A percentile compares a stretch with the other conserved stretches of the same genome.
Conservation (phyloP, 2,329 filamentous ascomycete species). For the Parascedosporium putredinis region DNA sequence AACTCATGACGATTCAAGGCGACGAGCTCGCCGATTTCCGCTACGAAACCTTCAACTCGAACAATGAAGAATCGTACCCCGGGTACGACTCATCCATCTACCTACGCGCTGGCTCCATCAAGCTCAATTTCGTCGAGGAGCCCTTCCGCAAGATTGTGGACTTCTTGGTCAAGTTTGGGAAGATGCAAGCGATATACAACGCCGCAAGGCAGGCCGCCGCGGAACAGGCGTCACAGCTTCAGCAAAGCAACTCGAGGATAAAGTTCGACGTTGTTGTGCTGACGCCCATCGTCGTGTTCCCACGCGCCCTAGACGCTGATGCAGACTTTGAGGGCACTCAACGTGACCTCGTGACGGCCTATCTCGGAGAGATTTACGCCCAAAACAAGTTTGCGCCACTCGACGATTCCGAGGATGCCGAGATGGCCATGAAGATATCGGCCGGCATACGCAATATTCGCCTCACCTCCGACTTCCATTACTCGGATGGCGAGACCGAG, state of each 20-base stretch:
- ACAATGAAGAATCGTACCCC: conserved; percentile 62
- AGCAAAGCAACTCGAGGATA: conserved; percentile 80
- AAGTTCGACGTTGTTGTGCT: conserved; percentile 90
- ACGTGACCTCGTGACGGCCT: conserved; percentile 79
- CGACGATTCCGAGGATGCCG: conserved; percentile 62
- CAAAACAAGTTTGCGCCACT: conserved; percentile 85
- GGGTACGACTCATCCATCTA: conserved; percentile 91
- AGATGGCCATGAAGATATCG: conserved; percentile 79
- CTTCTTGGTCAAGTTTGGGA: conserved; percentile 96
- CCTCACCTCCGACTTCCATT: conserved; percentile 82
- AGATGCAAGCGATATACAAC: conserved; percentile 99
- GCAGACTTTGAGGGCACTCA: conserved; percentile 52
- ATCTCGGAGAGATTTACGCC: conserved; percentile 93
- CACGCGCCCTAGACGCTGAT: conserved; percentile 47
- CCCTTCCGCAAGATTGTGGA: conserved; percentile 97
- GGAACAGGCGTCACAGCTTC: conserved; percentile 84
- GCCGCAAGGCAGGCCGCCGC: conserved; percentile 90
- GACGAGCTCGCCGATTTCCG: conserved; percentile 93
- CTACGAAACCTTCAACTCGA: conserved; percentile 86
- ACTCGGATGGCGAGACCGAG: conserved; percentile 59
- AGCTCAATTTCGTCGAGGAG: conserved; percentile 93
- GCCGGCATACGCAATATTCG: conserved; percentile 88
- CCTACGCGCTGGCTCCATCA: conserved; percentile 85
- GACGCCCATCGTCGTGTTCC: conserved; percentile 94
- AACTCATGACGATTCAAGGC: conserved; percentile 88